Evolutionary conservation across 345 rosid genomes (phyloP).

Genomic region (Hibiscus trionum): DNA sequence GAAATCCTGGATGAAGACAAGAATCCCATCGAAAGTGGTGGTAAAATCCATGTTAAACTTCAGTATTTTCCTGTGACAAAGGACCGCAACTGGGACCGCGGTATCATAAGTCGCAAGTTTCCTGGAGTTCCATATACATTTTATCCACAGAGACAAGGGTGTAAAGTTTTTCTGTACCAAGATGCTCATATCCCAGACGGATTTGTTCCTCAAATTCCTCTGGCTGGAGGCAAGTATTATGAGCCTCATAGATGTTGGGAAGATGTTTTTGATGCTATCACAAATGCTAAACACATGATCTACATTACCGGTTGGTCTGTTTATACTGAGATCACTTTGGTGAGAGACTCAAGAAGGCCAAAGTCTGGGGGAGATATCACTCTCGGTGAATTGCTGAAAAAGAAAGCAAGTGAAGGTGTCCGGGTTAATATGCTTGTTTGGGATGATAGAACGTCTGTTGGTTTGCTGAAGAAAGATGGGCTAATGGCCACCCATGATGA

Average conservation of each 20-base stretch:
- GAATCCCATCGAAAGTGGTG: conserved; percentile 47
- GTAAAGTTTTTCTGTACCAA: conserved; percentile 84
- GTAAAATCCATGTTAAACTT: conserved; percentile 87
- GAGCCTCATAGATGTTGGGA: conserved; percentile 95
- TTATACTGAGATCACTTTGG: conserved; percentile 72
- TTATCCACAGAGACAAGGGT: conserved; percentile 77
- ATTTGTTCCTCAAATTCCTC: conserved; percentile 80
- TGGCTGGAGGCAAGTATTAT: conserved; percentile 76
- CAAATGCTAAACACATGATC: conserved; percentile 75
- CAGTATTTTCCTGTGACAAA: conserved; percentile 65
- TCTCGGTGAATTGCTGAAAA: conserved; percentile 82
- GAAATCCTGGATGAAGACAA: conserved; percentile 64
- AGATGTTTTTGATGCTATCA: conserved; percentile 83
- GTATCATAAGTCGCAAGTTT: conserved; percentile 59
- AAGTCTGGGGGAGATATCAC: conserved; percentile 84
- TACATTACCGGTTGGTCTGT: conserved; percentile 99
- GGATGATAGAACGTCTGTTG: conserved; percentile 51
- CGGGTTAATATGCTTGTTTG: conserved; percentile 73
- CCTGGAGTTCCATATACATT: conserved; percentile 95
- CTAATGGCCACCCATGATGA: conserved; percentile 56
- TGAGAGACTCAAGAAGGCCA: conserved; percentile 90
- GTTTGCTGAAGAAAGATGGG: conserved; percentile 41
- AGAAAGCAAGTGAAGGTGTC: conserved; percentile 89
- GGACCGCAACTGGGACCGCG: conserved; percentile 56
- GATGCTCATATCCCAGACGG: conserved; percentile 90